Evolutionary conservation across 768 basidiomycete genomes (phyloP), one percentile per base, ranked within the genome.

Genomic region (Pisolithus microcarpus): DNA sequence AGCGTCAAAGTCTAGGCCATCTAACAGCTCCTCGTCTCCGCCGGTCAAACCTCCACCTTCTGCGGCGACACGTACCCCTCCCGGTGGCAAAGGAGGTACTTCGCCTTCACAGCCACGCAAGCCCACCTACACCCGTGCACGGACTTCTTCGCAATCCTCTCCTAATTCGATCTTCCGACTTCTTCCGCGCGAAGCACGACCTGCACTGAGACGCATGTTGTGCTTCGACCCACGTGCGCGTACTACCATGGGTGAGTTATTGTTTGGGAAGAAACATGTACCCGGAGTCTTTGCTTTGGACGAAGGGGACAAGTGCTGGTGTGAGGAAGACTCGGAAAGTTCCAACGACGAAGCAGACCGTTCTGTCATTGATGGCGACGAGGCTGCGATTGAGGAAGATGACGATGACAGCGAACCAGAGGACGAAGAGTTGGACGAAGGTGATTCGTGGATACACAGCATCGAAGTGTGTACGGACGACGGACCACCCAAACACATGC

Each of bases 121-220:
- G 88, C 9, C 51, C 0, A 49, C 43, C 19, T 39, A 31, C 5
- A 21, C 51, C 3, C 65, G 65, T 24, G 54, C 57, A 42, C 66
- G 65, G 11, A 19, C 58, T 0, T 37, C 38, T 5, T 68, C 67
- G 11, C 28, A 42, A 23, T 63, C 66, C 4, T 67, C 67, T 2
- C 66, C 65, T 24, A 95, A 98, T 65, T 93, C 91, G 7, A 96
- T 99, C 62, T 98, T 99, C 76, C 83, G 95, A 18, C 76, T 98
- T 9, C 77, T 99, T 21, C 96, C 96, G 2, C 85, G 96, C 49
- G 95, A 99, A 70, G 83, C 91, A 13, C 81, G 96, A 38, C 78
- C 85, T 7, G 91, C 88, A 13, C 77, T 99, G 53, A 87, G 91
- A 52, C 81, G 93, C 49, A 99, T 99, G 96, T 75, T 99, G 58